Conservation (phyloP, 331 rosid species). For the Stylosanthes scabra region DNA sequence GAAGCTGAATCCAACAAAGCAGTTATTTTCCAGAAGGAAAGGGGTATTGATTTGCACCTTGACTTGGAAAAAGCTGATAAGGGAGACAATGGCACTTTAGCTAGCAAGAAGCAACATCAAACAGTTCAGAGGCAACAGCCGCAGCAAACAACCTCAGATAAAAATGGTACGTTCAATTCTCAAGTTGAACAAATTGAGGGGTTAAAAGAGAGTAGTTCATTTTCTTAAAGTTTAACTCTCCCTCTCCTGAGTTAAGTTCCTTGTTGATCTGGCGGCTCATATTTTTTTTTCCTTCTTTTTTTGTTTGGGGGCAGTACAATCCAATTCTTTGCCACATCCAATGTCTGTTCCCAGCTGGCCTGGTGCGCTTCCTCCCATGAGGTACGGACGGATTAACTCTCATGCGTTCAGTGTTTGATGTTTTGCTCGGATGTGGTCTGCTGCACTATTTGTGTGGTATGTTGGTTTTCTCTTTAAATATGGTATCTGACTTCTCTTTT, state of each 20-base stretch:
- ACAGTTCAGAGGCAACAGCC: slow-evolving; percentile 53
- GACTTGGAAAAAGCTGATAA: slow-evolving; percentile 80
- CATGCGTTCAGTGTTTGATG: slow-evolving; percentile 19
- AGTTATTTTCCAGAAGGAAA: slow-evolving; percentile 50
- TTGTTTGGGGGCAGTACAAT: slow-evolving; percentile 53
- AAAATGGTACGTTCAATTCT: slow-evolving; percentile 55
- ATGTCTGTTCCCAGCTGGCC: slow-evolving; percentile 89
- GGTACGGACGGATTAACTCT: slow-evolving; percentile 57
- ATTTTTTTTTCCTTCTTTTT: slow-evolving; percentile 20
- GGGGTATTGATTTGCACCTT: slow-evolving; percentile 64
- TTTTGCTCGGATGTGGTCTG: slow-evolving; percentile 2
- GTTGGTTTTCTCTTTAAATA: slow-evolving; percentile 20
- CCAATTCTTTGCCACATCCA: slow-evolving; percentile 73
- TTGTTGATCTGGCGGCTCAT: slow-evolving; percentile 32
- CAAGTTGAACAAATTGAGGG: too few relatives aligned
- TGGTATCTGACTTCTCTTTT: slow-evolving; percentile 45
- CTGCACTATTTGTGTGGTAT: slow-evolving; percentile 8
- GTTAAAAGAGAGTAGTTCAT: too few relatives aligned
- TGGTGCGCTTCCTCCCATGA: slow-evolving; percentile 87
- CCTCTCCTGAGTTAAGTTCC: background rate
- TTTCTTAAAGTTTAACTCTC: too few relatives aligned
- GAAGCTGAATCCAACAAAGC: slow-evolving; percentile 63
- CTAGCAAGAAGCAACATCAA: slow-evolving; percentile 62
- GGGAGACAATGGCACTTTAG: slow-evolving; percentile 46
- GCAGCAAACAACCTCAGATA: slow-evolving; percentile 53